These are phyloP conservation scores for Oryza glumipatula DNA, from an alignment of 176 grass and related monocot species.

Conservation along the genomic window DNA sequence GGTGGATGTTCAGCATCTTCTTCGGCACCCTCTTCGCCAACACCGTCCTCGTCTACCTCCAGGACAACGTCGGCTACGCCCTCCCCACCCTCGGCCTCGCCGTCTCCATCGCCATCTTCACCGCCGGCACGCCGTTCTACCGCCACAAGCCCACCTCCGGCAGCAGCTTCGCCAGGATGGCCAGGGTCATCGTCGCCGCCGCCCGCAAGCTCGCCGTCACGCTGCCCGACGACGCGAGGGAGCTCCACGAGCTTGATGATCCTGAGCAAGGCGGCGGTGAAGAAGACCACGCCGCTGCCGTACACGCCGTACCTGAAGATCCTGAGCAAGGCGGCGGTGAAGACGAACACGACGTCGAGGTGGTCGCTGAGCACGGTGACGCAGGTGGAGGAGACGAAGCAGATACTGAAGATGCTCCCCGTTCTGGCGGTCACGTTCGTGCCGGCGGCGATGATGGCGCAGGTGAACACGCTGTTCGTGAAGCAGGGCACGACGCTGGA, in stretches of 20 bases:
- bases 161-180: constrained; percentile 80
- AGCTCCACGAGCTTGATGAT: constrained; percentile 70
- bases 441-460: constrained; percentile 72
- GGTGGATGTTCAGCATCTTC: constrained; percentile 99
- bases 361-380: constrained; percentile 93
- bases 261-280: constrained; percentile 27
- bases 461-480: constrained; percentile 88
- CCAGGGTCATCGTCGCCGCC: constrained; percentile 61
- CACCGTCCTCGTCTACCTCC: constrained; percentile 81
- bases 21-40: constrained; percentile 88
- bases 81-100: constrained; percentile 79
- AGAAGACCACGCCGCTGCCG: constrained; percentile 36
- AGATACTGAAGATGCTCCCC: constrained; percentile 86
- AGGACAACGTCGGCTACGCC: constrained; percentile 84
- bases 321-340: constrained; percentile 78
- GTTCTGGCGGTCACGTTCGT: constrained; percentile 70
- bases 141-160: constrained; percentile 76
- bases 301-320: constrained; percentile 47
- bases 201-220: constrained; percentile 46
- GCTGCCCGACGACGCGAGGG: constrained; percentile 49
- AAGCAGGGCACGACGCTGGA: constrained; percentile 92
- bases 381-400: constrained; percentile 91
- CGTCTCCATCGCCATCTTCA: constrained; percentile 74
- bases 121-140: constrained; percentile 76
- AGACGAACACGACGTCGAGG: constrained; percentile 32